Base-by-base conservation (phyloP, 352 stramenopile genomes). In the Pythium dissimile region DNA sequence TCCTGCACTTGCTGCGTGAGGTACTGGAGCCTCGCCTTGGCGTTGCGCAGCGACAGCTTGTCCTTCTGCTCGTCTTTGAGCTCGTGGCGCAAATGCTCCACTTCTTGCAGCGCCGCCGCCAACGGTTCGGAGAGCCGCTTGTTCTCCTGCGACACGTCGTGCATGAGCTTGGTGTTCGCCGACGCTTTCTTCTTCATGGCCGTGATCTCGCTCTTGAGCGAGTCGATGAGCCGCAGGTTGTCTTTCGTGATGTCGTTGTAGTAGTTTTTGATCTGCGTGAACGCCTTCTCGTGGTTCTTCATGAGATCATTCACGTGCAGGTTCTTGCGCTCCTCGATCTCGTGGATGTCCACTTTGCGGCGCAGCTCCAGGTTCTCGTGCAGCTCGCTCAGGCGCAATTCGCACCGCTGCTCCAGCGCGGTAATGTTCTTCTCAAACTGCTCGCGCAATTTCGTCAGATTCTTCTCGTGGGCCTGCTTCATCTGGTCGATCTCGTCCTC, bases 201-300 rank as follows among this genome's bases (percentile, higher is more conserved):
- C n/a, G 72, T 66, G 52, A 98, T 87, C 71, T 98, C 87, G 56
- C 88, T 84, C 73, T 97, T 97, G 50, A 98, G 80, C 21, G 76
- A 89, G 30, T 94, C 82, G 48, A 98, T 98, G 38, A 97, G 78
- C 10, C 89, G 82, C 21, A 98, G 55, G 62, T 97, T 98, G 69
- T 97, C 83, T 47, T 93, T 89, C 15, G 93, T 98, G 59, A 98
- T 98, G 59, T 97, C 89, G 66, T 98, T 98, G 67, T 98, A 98
- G 82, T 98, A 98, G 48, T 90, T 87, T 59, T 97, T 97, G 80
- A 98, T 98, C 77, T 97, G 88, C 8, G 75, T 82, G 63, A 96
- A 96, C 16, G 89, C 88, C 58, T 93, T 95, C 58, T 96, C 86
- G 66, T 98, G 92, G 71, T 97, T 97, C 59, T 86, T 85, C 81